A percentile compares a stretch with the other conserved stretches of the same genome.
These are phyloP conservation scores for Ophiostoma sp. DNA, from an alignment of 2,329 filamentous ascomycete genomes.

Conservation along the genomic window DNA sequence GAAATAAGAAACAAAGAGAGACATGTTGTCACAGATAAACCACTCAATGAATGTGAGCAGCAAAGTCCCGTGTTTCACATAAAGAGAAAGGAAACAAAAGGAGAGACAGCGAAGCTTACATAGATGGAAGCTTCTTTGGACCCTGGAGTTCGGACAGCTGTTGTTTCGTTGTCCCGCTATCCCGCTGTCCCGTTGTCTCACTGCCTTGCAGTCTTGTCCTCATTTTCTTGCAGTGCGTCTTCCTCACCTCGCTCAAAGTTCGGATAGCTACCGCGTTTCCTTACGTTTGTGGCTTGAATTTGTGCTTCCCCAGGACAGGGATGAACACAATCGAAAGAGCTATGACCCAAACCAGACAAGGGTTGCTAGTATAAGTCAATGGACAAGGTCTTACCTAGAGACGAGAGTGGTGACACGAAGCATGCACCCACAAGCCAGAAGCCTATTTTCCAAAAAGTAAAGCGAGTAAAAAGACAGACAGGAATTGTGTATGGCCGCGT, in stretches of 20 bases:
- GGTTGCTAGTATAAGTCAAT: background rate
- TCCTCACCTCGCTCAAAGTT: background rate
- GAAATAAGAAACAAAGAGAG: background rate
- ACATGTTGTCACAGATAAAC: background rate
- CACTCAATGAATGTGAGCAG: background rate
- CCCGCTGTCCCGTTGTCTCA: background rate
- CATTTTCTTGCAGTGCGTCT: background rate
- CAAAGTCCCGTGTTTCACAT: slow-evolving; percentile 11
- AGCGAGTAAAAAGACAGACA: background rate
- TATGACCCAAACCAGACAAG: background rate
- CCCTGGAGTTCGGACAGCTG: background rate
- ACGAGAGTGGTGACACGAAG: slow-evolving; percentile 2
- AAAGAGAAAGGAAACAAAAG: background rate
- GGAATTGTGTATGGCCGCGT: background rate
- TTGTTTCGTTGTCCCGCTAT: background rate
- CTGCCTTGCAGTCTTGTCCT: background rate
- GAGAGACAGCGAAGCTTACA: slow-evolving; percentile 4
- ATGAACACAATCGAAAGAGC: background rate
- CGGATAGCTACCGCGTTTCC: slow-evolving; percentile 15
- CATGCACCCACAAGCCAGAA: background rate
- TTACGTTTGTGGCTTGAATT: background rate
- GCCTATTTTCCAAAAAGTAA: background rate
- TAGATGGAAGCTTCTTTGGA: background rate
- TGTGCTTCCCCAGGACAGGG: slow-evolving; percentile 1
- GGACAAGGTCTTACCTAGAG: background rate